phyloP scores from a whole-genome alignment of 2,329 filamentous ascomycete species.

The Cytospora mali region DNA sequence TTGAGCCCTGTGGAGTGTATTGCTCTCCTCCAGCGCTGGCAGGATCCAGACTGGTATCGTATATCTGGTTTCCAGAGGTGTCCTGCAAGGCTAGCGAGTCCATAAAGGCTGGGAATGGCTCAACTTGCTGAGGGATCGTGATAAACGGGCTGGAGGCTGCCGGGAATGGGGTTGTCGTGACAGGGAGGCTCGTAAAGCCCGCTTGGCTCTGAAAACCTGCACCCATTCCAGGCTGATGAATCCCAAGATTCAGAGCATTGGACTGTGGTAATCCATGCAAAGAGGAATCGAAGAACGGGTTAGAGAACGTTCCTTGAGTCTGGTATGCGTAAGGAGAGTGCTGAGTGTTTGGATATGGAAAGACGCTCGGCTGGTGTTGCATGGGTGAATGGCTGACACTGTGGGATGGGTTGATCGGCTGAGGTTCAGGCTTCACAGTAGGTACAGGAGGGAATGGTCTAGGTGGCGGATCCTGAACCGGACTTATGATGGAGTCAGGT shows the following conservation, averaged over 20 bases:
- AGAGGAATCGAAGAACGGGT: slow-evolving; percentile 19
- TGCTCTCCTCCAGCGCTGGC: slow-evolving; percentile 38
- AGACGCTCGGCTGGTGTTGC: slow-evolving; percentile 20
- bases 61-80: slow-evolving; percentile 31
- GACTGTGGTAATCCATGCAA: slow-evolving; percentile 25
- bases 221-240: slow-evolving; percentile 24
- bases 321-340: slow-evolving; percentile 28
- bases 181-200: slow-evolving; percentile 37
- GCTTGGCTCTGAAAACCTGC: slow-evolving; percentile 25
- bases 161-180: slow-evolving; percentile 36
- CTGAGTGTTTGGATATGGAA: slow-evolving; percentile 19
- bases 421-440: slow-evolving; percentile 38
- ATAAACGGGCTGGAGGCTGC: slow-evolving; percentile 37
- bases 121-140: slow-evolving; percentile 34
- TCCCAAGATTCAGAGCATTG: slow-evolving; percentile 6
- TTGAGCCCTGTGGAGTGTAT: slow-evolving; percentile 45
- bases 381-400: slow-evolving; percentile 25
- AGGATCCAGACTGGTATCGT: slow-evolving; percentile 39
- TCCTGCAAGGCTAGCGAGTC: slow-evolving; percentile 22
- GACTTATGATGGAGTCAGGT: slow-evolving; percentile 68
- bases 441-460: slow-evolving; percentile 40
- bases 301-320: slow-evolving; percentile 25
- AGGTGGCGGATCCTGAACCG: slow-evolving; percentile 60
- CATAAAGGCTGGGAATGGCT: slow-evolving; percentile 28
- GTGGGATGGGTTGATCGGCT: slow-evolving; percentile 31